These are phyloP conservation scores for Taphrina communis DNA, from an alignment of 1,139 yeast genomes.

Conservation along the genomic window DNA sequence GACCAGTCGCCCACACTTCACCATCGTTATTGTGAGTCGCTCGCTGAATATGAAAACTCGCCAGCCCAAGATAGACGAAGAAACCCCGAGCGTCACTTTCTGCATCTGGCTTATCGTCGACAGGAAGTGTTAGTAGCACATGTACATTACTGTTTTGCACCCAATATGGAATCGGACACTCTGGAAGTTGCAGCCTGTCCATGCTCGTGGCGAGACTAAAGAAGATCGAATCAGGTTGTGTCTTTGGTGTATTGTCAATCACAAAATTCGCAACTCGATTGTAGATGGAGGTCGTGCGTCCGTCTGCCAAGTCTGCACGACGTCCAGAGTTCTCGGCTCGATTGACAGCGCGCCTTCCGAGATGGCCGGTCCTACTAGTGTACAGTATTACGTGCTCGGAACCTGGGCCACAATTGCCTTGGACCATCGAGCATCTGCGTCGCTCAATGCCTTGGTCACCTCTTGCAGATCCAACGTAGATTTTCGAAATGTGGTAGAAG, in stretches of 20 bases:
- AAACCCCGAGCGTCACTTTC: neutral
- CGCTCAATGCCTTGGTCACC: neutral
- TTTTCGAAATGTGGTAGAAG: neutral
- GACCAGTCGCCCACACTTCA: neutral
- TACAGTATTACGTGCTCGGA: neutral
- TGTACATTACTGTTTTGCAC: conserved; percentile 2
- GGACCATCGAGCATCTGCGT: neutral
- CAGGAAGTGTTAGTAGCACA: neutral
- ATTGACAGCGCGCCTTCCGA: neutral
- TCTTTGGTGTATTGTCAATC: neutral
- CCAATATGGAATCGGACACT: neutral
- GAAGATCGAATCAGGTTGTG: neutral
- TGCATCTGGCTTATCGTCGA: neutral
- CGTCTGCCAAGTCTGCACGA: neutral
- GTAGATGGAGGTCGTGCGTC: neutral
- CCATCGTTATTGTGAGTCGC: neutral
- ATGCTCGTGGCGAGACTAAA: neutral
- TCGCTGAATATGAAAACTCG: conserved; percentile 7
- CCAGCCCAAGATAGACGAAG: neutral
- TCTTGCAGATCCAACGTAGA: neutral
- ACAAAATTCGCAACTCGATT: neutral
- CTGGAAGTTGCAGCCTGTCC: neutral
- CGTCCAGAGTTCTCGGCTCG: neutral
- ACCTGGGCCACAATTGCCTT: neutral
- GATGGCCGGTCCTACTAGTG: neutral